Evolutionary conservation across 164 flowering plant species (phyloP), one percentile per base, ranked within the genome.

Genomic region (Annona cherimola): DNA sequence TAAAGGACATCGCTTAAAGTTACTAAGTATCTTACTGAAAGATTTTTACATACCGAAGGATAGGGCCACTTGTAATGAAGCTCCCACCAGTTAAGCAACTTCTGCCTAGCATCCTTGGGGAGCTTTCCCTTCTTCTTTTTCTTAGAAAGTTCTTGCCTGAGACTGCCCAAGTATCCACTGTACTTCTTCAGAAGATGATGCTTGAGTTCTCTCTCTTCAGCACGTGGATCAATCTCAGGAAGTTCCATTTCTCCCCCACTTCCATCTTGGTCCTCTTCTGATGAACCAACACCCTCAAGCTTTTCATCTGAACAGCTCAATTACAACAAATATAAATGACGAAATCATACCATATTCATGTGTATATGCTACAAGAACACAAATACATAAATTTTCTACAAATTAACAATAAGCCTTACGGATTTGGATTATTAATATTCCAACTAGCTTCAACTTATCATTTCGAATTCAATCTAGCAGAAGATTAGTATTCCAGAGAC

Each of bases 31-130:
- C 35, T 26, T 26, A 26, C 35, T 26, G 35, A 26, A 26, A 26
- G 35, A 26, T 20, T 42, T 43, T 20, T 46, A 59, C 76, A 16
- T 84, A 92, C 97, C 69, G 97, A 90, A 50, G 97, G 97, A 75
- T 92, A 92, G 4, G 97, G 97, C 97, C 97, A 92, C 78, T 90
- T 92, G 82, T 92, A 90, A 78, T 92, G 97, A 26, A 86, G 67
- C 71, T 90, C 97, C 97, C 97, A 92, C 97, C 97, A 92, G 74
- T 76, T 85, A 66, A 92, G 89, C 5, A 92, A 83, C 85, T 90
- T 92, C 73, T 90, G 97, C 61, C 97, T 75, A 16, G 97, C 97
- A 4, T 92, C 97, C 82, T 92, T 92, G 46, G 97, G 97, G 2
- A 92, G 86, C 71, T 92, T 92, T 11, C 95, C 95, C 81, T 90